Evolutionary conservation across 345 rosid species (phyloP).

Genomic region (Cardamine resedifolia): DNA sequence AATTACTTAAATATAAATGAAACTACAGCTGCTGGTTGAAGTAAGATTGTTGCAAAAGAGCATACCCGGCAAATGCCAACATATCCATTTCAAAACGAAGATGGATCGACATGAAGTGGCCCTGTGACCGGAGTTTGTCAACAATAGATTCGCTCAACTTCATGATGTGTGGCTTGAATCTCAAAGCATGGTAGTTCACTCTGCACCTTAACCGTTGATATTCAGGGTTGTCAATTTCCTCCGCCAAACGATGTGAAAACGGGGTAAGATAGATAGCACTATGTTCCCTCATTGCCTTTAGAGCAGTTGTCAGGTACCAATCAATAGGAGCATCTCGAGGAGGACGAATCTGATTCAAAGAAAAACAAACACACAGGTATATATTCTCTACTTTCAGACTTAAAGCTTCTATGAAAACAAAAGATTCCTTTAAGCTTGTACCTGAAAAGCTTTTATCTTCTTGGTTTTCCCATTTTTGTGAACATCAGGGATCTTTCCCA

Average conservation of each 20-base stretch:
- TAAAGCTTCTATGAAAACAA: neutral
- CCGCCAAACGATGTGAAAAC: slow-evolving; percentile 96
- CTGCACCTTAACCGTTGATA: slow-evolving; percentile 97
- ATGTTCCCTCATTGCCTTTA: slow-evolving; percentile 86
- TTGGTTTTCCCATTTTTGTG: slow-evolving; percentile 83
- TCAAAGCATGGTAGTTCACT: slow-evolving; percentile 95
- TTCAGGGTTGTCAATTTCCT: slow-evolving; percentile 88
- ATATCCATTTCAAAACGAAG: slow-evolving; percentile 99
- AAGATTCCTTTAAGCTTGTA: slow-evolving; percentile 23
- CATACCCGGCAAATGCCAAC: slow-evolving; percentile 99
- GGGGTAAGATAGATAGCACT: slow-evolving; percentile 97
- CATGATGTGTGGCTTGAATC: slow-evolving; percentile 93
- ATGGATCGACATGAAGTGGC: slow-evolving; percentile 98
- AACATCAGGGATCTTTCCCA: slow-evolving; percentile 84
- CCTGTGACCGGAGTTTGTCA: slow-evolving; percentile 91
- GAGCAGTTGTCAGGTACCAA: slow-evolving; percentile 85
- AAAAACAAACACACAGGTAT: neutral
- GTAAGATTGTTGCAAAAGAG: slow-evolving; percentile 25
- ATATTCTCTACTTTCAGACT: neutral
- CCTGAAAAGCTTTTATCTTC: slow-evolving; percentile 94
- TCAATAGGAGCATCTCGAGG: slow-evolving; percentile 91
- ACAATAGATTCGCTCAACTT: slow-evolving; percentile 89
- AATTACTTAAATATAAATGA: slow-evolving; percentile 9
- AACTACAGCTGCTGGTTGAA: slow-evolving; percentile 7
- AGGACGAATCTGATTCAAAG: slow-evolving; percentile 64